phyloP scores from a whole-genome alignment of 2,329 filamentous ascomycete genomes.

The Lasiodiplodia theobromae region DNA sequence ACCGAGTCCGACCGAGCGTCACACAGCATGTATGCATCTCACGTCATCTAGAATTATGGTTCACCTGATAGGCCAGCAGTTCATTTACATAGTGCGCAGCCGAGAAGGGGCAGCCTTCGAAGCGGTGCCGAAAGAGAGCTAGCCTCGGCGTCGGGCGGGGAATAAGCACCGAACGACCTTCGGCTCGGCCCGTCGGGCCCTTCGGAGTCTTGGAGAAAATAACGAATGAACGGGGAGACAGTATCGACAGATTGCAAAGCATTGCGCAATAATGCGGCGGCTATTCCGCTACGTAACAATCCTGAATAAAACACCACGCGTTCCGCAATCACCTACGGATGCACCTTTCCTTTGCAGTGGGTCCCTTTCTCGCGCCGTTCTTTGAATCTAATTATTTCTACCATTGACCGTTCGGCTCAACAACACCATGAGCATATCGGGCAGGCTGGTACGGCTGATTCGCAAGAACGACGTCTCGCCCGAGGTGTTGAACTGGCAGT shows the following conservation, averaged over 20 bases:
- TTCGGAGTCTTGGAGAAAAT: background rate
- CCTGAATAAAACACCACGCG: background rate
- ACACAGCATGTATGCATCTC: background rate
- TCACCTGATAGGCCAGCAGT: background rate
- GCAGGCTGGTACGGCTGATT: background rate
- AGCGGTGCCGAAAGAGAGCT: background rate
- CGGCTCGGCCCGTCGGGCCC: background rate
- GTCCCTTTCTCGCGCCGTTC: background rate
- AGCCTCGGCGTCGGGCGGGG: background rate
- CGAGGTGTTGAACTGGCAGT: constrained; percentile 48
- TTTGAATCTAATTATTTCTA: background rate
- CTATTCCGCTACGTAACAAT: background rate
- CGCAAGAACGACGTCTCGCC: constrained; percentile 24
- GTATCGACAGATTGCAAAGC: background rate
- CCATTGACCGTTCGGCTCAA: background rate
- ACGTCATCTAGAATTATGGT: background rate
- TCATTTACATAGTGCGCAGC: background rate
- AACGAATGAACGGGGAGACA: background rate
- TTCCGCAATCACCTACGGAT: background rate
- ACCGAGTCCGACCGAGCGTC: no score
- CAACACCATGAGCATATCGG: background rate
- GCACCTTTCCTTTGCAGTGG: background rate
- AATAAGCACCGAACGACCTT: background rate
- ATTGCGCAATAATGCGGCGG: background rate
- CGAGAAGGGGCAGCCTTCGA: background rate